A percentile compares a stretch with the other conserved stretches of the same genome.
Evolutionary conservation across 768 basidiomycete species (phyloP).

Genomic region (Russula sp.): DNA sequence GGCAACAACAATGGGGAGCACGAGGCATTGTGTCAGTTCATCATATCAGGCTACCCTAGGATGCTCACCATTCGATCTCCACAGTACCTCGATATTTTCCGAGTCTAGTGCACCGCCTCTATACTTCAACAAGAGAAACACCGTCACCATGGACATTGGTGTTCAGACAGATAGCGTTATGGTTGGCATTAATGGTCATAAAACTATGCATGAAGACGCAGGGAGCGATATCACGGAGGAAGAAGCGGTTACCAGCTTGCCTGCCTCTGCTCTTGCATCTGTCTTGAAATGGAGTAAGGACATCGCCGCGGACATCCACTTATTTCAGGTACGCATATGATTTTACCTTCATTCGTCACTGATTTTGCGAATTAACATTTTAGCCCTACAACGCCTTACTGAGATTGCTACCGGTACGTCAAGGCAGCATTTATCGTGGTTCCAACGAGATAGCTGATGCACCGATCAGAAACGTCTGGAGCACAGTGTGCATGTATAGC

Average conservation of each 20-base stretch:
- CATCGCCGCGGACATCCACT: slow-evolving; percentile 69
- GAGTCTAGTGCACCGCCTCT: slow-evolving; percentile 46
- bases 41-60: slow-evolving; percentile 9
- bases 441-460: slow-evolving; percentile 1
- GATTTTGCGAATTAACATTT: slow-evolving; percentile 28
- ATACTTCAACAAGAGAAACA: slow-evolving; percentile 50
- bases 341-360: slow-evolving; percentile 10
- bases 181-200: slow-evolving; percentile 37
- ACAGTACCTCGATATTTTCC: slow-evolving; percentile 51
- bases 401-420: slow-evolving; percentile 63
- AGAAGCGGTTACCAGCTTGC: slow-evolving; percentile 53
- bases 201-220: slow-evolving; percentile 35
- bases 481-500: slow-evolving; percentile 68
- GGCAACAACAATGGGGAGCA: slow-evolving; percentile 71
- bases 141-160: slow-evolving; percentile 59
- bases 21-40: slow-evolving; percentile 61
- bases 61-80: not conserved
- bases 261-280: slow-evolving; percentile 59
- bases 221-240: slow-evolving; percentile 46
- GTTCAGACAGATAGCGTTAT: slow-evolving; percentile 52
- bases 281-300: slow-evolving; percentile 75
- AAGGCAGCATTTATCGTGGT: not conserved
- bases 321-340: slow-evolving; percentile 51
- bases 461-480: slow-evolving; percentile 52
- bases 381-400: slow-evolving; percentile 62